Conservation (phyloP, 495 filamentous ascomycete species). For the Talaromyces wortmannii region DNA sequence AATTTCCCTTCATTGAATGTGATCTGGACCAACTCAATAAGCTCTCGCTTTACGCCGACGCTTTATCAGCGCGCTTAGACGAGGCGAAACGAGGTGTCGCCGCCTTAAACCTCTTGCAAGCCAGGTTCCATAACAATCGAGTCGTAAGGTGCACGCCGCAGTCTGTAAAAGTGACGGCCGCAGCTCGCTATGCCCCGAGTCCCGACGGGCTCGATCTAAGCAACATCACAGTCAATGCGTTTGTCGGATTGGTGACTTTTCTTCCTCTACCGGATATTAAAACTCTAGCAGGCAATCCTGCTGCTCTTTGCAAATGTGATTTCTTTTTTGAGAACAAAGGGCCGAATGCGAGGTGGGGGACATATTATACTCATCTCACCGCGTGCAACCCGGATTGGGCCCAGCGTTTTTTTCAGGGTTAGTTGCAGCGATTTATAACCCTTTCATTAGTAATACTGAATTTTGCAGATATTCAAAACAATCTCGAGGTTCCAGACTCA, state of each 20-base stretch:
- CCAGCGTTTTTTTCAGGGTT: neutral
- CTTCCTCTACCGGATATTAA: neutral
- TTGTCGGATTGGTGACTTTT: neutral
- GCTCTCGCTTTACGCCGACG: neutral
- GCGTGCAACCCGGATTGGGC: neutral
- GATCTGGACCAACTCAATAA: neutral
- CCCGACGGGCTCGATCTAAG: neutral
- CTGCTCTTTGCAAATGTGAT: neutral
- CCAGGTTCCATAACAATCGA: neutral
- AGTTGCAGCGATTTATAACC: neutral
- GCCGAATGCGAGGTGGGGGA: neutral
- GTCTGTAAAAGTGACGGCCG: neutral
- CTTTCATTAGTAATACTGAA: neutral
- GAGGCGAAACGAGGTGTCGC: neutral
- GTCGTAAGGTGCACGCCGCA: neutral
- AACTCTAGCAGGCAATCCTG: neutral
- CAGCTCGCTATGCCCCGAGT: neutral
- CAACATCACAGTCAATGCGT: neutral
- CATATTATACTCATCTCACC: neutral
- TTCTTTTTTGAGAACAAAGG: neutral
- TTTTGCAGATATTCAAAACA: neutral
- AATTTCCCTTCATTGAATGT: neutral
- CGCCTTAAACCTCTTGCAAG: neutral
- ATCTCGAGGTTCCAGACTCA: neutral
- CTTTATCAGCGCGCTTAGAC: neutral